Base-by-base conservation (phyloP, 768 basidiomycete genomes). In the Lactarius evosmus region DNA sequence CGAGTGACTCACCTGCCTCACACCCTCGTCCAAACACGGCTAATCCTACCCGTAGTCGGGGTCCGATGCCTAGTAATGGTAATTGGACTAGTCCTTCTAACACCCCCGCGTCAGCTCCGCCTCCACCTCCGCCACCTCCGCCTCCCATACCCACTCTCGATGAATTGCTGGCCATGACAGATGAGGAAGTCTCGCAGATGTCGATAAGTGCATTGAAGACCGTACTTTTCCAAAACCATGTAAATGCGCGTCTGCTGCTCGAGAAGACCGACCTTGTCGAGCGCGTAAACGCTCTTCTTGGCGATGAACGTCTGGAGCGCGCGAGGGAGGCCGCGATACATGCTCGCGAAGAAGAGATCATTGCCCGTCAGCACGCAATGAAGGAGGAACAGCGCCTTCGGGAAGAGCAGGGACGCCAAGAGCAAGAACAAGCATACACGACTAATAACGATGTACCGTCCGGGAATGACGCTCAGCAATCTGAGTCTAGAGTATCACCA, bases 201-300 rank as follows among this genome's bases (percentile, higher is more conserved):
- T 84, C 88, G 7, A 84, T 95, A 59, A 77, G 84, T 27, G 75
- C 80, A n/a, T 78, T 97, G 53, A 97, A 97, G 73, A 79, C 80
- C 2, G 82, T 96, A 22, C 74, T 97, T 25, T 92, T 85, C 71
- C 85, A 85, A 59, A 92, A 95, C 67, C 93, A 85, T 68, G 85
- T 91, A 32, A 83, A 85, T 67, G 77, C 79, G 49, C 79, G 86
- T 70, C 72, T 82, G 59, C 77, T 95, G 2, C 76, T 96, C n/a
- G 95, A 97, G 78, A 97, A 97, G 78, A 77, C 80, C 27, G 92
- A 94, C 56, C 74, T 94, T n/a, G 90, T 94, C 16, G 79, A 74
- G 49, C 89, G 88, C 70, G 91, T 92, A 29, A 68, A 76, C 60
- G 76, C 74, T 17, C 74, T 93, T 14, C 75, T 93, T 19, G 86